Evolutionary conservation across 2,329 filamentous ascomycete species (phyloP).

Genomic region (Monilinia laxa): DNA sequence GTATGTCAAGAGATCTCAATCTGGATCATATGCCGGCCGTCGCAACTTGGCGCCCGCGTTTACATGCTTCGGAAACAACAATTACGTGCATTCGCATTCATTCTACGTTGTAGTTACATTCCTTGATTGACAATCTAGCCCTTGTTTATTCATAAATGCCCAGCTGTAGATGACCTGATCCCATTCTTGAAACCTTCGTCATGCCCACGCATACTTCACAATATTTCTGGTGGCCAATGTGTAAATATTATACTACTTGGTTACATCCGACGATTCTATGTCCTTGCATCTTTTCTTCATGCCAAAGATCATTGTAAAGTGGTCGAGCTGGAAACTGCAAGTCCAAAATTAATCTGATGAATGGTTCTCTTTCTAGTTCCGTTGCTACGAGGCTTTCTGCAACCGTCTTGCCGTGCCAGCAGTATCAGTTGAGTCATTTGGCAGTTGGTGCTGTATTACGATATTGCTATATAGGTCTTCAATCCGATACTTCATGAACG

Average conservation of each 20-base stretch:
- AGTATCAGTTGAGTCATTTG: too few species aligned
- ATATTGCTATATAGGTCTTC: background rate
- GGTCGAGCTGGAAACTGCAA: background rate
- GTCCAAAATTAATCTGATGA: background rate
- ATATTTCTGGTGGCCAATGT: background rate
- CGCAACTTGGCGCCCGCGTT: background rate
- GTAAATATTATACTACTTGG: too few species aligned
- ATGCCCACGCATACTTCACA: background rate
- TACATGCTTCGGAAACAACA: background rate
- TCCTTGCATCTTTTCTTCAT: background rate
- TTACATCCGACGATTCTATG: background rate
- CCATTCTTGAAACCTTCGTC: background rate
- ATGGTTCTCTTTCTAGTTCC: too few species aligned
- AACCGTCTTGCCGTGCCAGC: too few species aligned
- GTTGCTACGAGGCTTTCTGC: too few species aligned
- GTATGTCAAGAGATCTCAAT: background rate
- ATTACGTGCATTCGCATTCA: constrained; percentile 4
- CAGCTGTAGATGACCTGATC: background rate
- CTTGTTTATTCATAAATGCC: background rate
- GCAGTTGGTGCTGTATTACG: background rate
- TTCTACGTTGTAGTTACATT: background rate
- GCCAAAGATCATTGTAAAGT: background rate
- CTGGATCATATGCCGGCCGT: background rate
- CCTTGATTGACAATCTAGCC: background rate
- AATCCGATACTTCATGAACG: background rate